A percentile compares a stretch with the other conserved stretches of the same genome.
Evolutionary conservation across 2,329 filamentous ascomycete genomes (phyloP).

Genomic region (Diaporthe australafricana): DNA sequence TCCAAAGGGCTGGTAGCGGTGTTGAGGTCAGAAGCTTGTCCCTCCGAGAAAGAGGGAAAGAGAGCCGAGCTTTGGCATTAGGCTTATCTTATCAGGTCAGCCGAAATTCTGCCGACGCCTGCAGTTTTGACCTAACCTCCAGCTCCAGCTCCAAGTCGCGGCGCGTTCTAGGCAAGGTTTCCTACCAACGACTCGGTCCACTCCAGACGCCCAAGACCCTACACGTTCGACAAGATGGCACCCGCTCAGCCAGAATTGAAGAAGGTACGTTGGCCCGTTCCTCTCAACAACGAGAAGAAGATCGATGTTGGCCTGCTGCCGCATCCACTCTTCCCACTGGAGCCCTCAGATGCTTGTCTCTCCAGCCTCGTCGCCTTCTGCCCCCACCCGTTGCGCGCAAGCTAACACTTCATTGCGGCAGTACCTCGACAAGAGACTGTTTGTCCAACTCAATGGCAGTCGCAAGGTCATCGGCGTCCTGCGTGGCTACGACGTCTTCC

Average conservation of each 20-base stretch:
- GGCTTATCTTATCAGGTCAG: constrained; percentile 41
- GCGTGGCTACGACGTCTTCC: constrained; percentile 97
- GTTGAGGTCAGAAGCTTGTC: not conserved
- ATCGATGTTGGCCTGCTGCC: constrained; percentile 8
- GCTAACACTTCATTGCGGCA: constrained; percentile 52
- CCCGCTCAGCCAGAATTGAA: constrained; percentile 99
- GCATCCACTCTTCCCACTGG: not conserved
- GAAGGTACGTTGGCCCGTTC: constrained; percentile 72
- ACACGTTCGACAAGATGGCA: constrained; percentile 76
- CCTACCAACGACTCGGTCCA: constrained; percentile 18
- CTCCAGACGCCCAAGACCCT: not conserved
- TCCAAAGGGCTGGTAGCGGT: not conserved
- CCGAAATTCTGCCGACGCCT: constrained; percentile 35
- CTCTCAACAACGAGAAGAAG: not conserved
- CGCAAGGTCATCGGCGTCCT: constrained; percentile 96
- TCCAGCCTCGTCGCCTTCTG: not conserved
- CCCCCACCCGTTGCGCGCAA: not conserved
- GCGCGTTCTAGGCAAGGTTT: constrained; percentile 23
- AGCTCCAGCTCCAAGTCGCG: constrained; percentile 28
- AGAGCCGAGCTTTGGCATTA: not conserved
- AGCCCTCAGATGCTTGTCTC: constrained; percentile 9
- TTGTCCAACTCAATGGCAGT: constrained; percentile 97
- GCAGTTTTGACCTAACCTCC: constrained; percentile 34
- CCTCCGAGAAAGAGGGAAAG: not conserved
- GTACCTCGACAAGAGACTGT: constrained; percentile 99